A percentile compares a stretch with the other conserved stretches of the same genome.
Conservation (phyloP, 805 yeast genomes). For the Cyberlindnera mrakii region DNA sequence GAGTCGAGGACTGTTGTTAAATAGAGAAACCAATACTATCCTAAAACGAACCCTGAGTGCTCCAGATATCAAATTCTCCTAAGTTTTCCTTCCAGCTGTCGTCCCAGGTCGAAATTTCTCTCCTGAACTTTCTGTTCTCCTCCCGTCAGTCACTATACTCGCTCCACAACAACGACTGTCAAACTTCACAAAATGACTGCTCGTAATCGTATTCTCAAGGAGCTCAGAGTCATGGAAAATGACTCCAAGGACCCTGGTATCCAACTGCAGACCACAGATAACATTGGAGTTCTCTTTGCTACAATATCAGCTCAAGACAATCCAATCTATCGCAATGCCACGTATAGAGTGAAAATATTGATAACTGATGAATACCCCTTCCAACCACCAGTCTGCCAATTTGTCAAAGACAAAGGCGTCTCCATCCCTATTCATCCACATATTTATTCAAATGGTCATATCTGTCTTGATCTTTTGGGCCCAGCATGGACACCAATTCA, state of each 20-base stretch:
- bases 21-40: no score
- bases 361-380: constrained; percentile 49
- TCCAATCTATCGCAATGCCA: constrained; percentile 26
- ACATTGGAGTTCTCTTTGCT: constrained; percentile 28
- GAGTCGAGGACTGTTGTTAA: no score
- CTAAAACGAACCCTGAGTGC: no score
- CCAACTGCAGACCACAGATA: constrained; percentile 26
- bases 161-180: neutral
- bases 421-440: constrained; percentile 69
- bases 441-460: constrained; percentile 70
- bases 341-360: constrained; percentile 37
- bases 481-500: constrained; percentile 26
- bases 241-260: constrained; percentile 22
- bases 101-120: no score
- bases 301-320: constrained; percentile 33
- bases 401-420: constrained; percentile 26
- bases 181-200: constrained; percentile 9
- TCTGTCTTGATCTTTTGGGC: constrained; percentile 64
- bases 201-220: constrained; percentile 22
- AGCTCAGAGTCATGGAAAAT: constrained; percentile 14
- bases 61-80: no score
- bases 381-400: constrained; percentile 51
- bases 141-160: no score
- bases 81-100: no score
- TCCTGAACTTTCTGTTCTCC: no score